Evolutionary conservation across 1,284 basidiomycete genomes (phyloP), one percentile per base, ranked within the genome.

Genomic region (Trichosporon sp.): DNA sequence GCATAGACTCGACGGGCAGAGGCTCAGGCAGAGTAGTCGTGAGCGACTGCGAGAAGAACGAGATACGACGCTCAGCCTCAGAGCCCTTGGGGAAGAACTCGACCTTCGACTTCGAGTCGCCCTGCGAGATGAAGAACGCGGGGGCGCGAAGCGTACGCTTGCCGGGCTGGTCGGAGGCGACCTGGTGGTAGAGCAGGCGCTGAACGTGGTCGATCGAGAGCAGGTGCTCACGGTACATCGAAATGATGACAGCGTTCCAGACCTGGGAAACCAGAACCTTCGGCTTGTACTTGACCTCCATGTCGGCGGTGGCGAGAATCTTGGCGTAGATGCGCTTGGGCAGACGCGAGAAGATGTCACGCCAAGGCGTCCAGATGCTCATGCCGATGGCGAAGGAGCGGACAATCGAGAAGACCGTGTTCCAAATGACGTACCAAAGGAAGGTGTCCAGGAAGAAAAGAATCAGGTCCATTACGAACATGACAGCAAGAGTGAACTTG

Each of bases 141-240:
- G 95, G 95, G 0, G 95, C 94, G 56, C 94, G 90, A 2, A 97
- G 87, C 56, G 91, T 93, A 46, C 94, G 90, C 76, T 94, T 91
- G 66, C 93, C 93, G 74, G 92, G 92, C 65, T 90, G 89, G 16
- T 88, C 87, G 31, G 90, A 90, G 74, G 95, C 92, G 43, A 97
- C 92, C 83, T 97, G 95, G 82, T 97, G 96, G 79, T 98, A 97
- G 5, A 97, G 88, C 7, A 97, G 85, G 80, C 94, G 94, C 85
- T 96, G 94, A 43, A 97, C 94, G 80, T 97, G 94, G 76, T 96
- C 93, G 81, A 96, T 96, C 66, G 94, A 96, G 51, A 97, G 86
- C n/a, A 97, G 83, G 82, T 97, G 95, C 83, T 97, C 95, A 79
- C 95, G 91, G 84, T 97, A 98, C 95, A 98, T 98, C n/a, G 94